A percentile compares a stretch with the other conserved stretches of the same genome.
These are phyloP conservation scores for Colletotrichum simmondsii DNA, from an alignment of 2,329 filamentous ascomycete species.

Conservation along the genomic window DNA sequence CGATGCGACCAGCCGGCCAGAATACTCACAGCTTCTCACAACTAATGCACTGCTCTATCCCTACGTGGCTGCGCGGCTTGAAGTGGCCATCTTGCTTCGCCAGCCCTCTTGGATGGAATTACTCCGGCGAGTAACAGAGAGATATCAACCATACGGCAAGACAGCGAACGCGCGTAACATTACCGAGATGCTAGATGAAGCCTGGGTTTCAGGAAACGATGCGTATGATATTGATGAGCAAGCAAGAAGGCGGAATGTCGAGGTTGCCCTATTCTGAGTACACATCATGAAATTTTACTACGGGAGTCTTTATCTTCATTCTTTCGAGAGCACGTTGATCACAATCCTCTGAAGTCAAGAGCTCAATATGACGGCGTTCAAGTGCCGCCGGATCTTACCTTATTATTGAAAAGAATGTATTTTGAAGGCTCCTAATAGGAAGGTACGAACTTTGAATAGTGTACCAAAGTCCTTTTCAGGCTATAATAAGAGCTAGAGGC, in stretches of 20 bases:
- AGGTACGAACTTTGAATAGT: no score
- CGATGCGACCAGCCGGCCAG: slow-evolving; percentile 28
- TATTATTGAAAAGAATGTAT: no score
- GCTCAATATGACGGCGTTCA: no score
- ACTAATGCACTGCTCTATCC: slow-evolving; percentile 40
- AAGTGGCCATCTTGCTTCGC: slow-evolving; percentile 34
- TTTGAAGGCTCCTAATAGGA: no score
- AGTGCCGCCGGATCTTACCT: no score
- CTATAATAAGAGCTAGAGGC: no score
- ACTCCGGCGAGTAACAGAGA: not conserved
- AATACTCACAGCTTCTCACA: slow-evolving; percentile 34
- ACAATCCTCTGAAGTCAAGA: no score
- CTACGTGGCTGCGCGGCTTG: slow-evolving; percentile 38
- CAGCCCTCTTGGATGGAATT: slow-evolving; percentile 28
- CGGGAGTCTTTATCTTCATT: no score
- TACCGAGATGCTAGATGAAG: slow-evolving; percentile 6
- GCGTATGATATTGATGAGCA: slow-evolving; percentile 23
- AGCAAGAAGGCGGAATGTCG: slow-evolving; percentile 9
- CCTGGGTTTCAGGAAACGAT: slow-evolving; percentile 13
- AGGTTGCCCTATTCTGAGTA: slow-evolving; percentile 29
- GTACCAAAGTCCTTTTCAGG: no score
- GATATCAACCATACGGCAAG: not conserved
- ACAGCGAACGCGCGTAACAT: not conserved
- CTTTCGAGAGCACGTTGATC: no score
- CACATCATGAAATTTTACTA: no score